Evolutionary conservation across 2,329 filamentous ascomycete genomes (phyloP).

Genomic region (Cladophialophora carrionii): DNA sequence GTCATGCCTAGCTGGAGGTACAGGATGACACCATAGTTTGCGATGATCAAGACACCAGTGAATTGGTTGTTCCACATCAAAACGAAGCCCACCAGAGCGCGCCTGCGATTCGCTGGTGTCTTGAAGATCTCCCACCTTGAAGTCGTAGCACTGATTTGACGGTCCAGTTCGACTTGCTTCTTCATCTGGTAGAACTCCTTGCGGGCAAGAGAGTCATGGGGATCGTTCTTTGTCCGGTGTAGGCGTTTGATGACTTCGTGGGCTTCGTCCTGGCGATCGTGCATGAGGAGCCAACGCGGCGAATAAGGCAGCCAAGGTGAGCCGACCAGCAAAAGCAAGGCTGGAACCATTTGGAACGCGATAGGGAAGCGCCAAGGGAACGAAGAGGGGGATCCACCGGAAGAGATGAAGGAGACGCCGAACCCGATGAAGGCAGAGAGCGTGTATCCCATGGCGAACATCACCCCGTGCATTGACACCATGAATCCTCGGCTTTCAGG

Average conservation of each 20-base stretch:
- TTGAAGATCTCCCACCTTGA: conserved; percentile 50
- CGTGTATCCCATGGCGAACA: conserved; percentile 37
- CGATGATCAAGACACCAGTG: conserved; percentile 40
- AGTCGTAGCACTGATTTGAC: conserved; percentile 41
- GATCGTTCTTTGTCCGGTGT: conserved; percentile 48
- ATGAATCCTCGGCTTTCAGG: conserved; percentile 37
- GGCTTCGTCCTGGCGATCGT: conserved; percentile 51
- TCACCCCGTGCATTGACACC: conserved; percentile 37
- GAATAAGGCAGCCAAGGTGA: conserved; percentile 55
- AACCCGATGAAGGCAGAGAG: conserved; percentile 36
- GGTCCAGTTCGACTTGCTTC: conserved; percentile 50
- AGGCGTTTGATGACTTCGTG: conserved; percentile 49
- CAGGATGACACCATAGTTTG: conserved; percentile 51
- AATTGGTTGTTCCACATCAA: conserved; percentile 50
- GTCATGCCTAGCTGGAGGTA: conserved; percentile 45
- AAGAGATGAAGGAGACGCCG: conserved; percentile 35
- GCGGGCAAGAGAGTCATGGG: conserved; percentile 45
- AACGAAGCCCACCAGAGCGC: conserved; percentile 47
- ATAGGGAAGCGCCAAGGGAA: conserved; percentile 42
- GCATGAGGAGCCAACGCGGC: conserved; percentile 51
- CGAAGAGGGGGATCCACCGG: conserved; percentile 40
- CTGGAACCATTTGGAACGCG: conserved; percentile 49
- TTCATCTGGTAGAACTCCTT: conserved; percentile 52
- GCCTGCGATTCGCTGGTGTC: conserved; percentile 47
- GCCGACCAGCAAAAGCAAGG: conserved; percentile 47